These are phyloP conservation scores for Volvox carteri DNA, from an alignment of 163 green algal genomes.

Conservation along the genomic window DNA sequence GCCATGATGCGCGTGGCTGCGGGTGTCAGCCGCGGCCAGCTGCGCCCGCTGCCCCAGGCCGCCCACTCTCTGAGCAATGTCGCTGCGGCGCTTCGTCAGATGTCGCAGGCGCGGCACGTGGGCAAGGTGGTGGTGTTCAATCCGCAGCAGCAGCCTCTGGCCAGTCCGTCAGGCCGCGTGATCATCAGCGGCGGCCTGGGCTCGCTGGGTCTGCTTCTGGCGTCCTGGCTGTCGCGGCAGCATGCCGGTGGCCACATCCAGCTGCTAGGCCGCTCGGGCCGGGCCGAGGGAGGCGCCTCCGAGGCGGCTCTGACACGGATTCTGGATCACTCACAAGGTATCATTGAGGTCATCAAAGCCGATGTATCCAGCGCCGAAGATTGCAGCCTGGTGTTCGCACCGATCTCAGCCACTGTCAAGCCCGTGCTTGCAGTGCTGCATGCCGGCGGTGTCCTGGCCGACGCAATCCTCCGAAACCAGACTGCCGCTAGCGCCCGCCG, in stretches of 20 bases:
- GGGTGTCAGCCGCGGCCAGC: conserved; percentile 65
- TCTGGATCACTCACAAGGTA: background rate
- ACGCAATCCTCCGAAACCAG: conserved; percentile 76
- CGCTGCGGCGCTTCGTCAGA: conserved; percentile 79
- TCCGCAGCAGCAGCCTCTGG: conserved; percentile 28
- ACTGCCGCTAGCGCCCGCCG: conserved; percentile 50
- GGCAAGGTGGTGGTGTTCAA: conserved; percentile 72
- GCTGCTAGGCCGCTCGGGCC: conserved; percentile 72
- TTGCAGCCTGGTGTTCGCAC: background rate
- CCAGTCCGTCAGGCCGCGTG: conserved; percentile 21
- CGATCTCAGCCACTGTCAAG: background rate
- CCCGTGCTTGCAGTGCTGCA: conserved; percentile 67
- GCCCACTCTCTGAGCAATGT: conserved; percentile 70
- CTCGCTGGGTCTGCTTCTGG: conserved; percentile 81
- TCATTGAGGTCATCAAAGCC: conserved; percentile 45
- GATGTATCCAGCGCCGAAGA: conserved; percentile 46
- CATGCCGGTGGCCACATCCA: conserved; percentile 62
- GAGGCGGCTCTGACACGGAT: background rate
- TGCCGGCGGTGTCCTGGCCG: conserved; percentile 79
- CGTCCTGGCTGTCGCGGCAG: conserved; percentile 72
- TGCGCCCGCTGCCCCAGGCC: conserved; percentile 73
- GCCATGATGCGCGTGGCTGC: conserved; percentile 73
- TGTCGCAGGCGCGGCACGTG: conserved; percentile 80
- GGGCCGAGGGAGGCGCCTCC: conserved; percentile 24
- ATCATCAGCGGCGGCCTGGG: conserved; percentile 86